Conservation (phyloP, 805 yeast species). For the Debaryomyces hansenii region DNA sequence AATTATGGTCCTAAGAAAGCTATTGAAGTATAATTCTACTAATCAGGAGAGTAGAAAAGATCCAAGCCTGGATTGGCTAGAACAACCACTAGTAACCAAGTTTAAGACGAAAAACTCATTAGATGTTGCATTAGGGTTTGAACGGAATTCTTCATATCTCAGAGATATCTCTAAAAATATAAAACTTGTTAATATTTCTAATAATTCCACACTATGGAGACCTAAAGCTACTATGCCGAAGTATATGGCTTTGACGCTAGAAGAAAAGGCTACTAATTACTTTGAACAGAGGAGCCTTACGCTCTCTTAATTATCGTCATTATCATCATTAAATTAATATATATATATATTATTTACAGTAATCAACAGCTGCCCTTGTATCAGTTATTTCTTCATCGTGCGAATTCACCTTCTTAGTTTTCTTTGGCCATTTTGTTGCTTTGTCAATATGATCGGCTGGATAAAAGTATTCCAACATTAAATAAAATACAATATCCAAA, state of each 20-base stretch:
- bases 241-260: constrained; percentile 16
- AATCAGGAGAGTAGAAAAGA: not conserved
- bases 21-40: constrained; percentile 14
- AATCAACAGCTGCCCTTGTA: not conserved
- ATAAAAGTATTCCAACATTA: constrained; percentile 64
- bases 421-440: constrained; percentile 77
- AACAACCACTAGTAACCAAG: constrained; percentile 4
- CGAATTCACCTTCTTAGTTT: not conserved
- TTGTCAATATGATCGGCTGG: constrained; percentile 72
- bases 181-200: constrained; percentile 9
- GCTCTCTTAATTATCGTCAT: not conserved
- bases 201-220: constrained; percentile 9
- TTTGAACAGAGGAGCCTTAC: not conserved
- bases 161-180: constrained; percentile 11
- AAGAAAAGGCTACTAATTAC: constrained; percentile 12
- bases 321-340: constrained; percentile 1
- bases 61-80: constrained; percentile 21
- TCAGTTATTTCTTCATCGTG: not conserved
- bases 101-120: constrained; percentile 1
- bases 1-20: constrained; percentile 40
- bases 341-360: not conserved
- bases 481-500: constrained; percentile 69
- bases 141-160: constrained; percentile 3
- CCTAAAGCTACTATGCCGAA: constrained; percentile 14
- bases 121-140: not conserved